Evolutionary conservation across 768 basidiomycete species (phyloP), one percentile per base, ranked within the genome.

Genomic region (Russula abietina): DNA sequence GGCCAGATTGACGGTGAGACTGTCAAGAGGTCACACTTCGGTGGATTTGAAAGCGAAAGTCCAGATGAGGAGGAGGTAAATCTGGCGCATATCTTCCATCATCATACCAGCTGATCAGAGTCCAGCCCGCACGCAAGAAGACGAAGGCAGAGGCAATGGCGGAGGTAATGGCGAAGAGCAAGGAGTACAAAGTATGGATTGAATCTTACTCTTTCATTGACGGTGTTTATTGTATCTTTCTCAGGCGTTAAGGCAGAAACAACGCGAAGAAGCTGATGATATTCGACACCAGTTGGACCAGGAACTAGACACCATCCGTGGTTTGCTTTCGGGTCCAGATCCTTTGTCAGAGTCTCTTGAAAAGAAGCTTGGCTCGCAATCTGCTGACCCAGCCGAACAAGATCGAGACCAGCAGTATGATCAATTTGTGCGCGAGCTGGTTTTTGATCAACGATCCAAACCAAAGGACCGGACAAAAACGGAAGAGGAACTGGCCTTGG

Each of bases 81-180:
- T n/a, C 4, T 58, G 16, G 46, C 52, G 24, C n/a, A 11, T 36
- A 16, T 33, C 22, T 36, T 17, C 59, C 14, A 64, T 9, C 46
- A 36, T 36, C 59, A 56, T 50, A 61, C 54, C 8, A 8, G 22
- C 50, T 60, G 36, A 56, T 60, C 46, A n/a, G 45, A 24, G 53
- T 63, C 28, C 62, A 94, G 91, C 88, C 88, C 9, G 83, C 83
- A 51, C 79, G 86, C 62, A 97, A 96, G 75, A 96, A 91, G 75
- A 84, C 87, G 4, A 97, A 96, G 74, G 88, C 91, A 2, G 95
- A 99, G 70, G 91, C 98, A 64, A 98, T 99, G 97, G 84, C 90
- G 0, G 97, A 99, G 73, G 90, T 99, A 38, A 92, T 99, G 50
- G 90, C 93, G 1, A 99, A 98, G 75, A 95, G 93, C 75, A 99